Base-by-base conservation (phyloP, 2,329 filamentous ascomycete species). In the Ceratocystis eucalypticola region DNA sequence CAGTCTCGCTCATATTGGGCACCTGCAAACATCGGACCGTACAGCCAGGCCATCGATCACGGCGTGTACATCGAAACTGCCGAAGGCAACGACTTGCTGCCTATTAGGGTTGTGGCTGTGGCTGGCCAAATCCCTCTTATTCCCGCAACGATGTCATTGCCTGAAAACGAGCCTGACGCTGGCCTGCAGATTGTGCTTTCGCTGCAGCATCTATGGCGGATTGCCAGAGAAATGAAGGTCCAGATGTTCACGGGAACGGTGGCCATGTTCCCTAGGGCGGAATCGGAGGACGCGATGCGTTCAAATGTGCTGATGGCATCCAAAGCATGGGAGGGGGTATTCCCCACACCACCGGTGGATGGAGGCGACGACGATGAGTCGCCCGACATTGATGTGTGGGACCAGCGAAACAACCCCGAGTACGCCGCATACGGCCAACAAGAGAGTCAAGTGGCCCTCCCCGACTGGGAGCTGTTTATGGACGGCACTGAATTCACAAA, bases 1-100 rank as follows among this genome's bases (percentile, higher is more conserved):
- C 94, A 97, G 76, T 92, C 89, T 2, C 81, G 89, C 48, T 96
- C 91, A 10, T 97, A 97, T 79, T 99, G 94, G 94, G 94, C 94
- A 0, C 94, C 94, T 0, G 93, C 94, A 22, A 97, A 97, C 72
- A 97, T 99, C 65, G 94, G 94, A 0, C 94, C 94, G 0, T 97
- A 97, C 75, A 96, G 92, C 66, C 94, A 99, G 77, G 91, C 91
- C 3, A 85, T 94, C 62, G 80, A 82, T 1, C 76, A 84, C 10
- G 76, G 73, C 2, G 65, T 76, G 12, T 71, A 71, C 37, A 59
- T 64, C 45, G 45, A 45, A n/a, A 45, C 48, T 3, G 71, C 72
- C 1, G 69, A 75, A 1, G 73, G 75, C 45, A 69, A 75, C 1
- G 76, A 93, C 17, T 86, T 85, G 65, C 80, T 96, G 44, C 92